Evolutionary conservation across 1,139 yeast genomes (phyloP), one percentile per base, ranked within the genome.

Genomic region (Debaryomycetaceae sp.): DNA sequence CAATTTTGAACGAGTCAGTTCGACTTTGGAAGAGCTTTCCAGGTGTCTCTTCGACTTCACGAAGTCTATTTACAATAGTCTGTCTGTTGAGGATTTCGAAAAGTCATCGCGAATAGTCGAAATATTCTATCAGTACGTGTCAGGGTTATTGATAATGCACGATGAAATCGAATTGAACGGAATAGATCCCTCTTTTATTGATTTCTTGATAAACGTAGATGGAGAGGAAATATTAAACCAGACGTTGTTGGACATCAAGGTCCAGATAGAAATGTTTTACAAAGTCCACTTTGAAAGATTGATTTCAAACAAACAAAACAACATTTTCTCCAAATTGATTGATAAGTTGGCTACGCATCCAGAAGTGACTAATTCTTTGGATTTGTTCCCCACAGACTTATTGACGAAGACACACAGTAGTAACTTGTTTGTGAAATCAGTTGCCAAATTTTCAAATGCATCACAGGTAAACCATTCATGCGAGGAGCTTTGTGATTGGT

Each of bases 401-500:
- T 8, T 11, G 3, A 27, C 31, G 31, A 7, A 27, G 31, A 27
- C 8, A 27, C 31, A 27, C 31, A 27, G 11, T 27, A 7, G 31
- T 27, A 27, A 27, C 4, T 27, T 27, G 31, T 27, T 27, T 11
- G 11, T 27, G 11, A 27, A 4, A 27, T 2, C 31, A 7, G 11
- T 27, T 11, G 31, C 51, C 1, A 37, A 45, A 9, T 30, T 47
- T 6, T 47, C 55, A 2, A 33, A 38, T 3, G 39, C 50, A 3
- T 38, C 51, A 2, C 37, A 49, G 5, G 40, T 35, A 5, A 52
- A 52, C 9, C 49, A 53, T 17, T 43, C 56, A 2, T 47, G 52
- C 3, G 41, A 39, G n/a, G 36, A 44, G 11, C 49, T 66, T 22
- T 47, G 52, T 13, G 41, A 40, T 5, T 68, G 72, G 72, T 65